Base-by-base conservation (phyloP, 169 alveolate genomes). In the Cryptosporidium sp. region DNA sequence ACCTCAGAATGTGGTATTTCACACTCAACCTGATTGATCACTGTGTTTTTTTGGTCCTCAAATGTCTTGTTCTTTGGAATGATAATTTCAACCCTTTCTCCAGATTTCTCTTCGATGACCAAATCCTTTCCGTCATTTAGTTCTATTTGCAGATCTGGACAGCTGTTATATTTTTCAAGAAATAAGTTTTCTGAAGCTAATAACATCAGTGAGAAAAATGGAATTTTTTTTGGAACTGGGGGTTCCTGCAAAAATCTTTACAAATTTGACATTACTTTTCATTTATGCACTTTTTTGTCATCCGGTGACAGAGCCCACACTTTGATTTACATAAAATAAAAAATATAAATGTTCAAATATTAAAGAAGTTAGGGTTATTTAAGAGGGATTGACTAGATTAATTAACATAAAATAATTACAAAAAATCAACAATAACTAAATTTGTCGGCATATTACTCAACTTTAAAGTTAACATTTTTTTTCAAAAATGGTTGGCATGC, bases 241-340 rank as follows among this genome's bases (percentile, higher is more conserved):
- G 14, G 18, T 65, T 65, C 18, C 31, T 16, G 33, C 14, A 37
- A n/a, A 37, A 65, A 37, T 65, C 43, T 33, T 71, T 50, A 39
- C 61, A 50, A 18, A 71, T 29, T 26, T 50, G 69, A 71, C 85
- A 33, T 70, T 29, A 70, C 84, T 70, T 48, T 55, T 71, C 23
- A 71, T 39, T 48, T 43, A 50, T 71, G 61, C 61, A 50, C 67
- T 71, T 55, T 50, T 71, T 55, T 50, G 69, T 43, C 85, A 41
- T 4, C 26, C 12, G 9, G 37, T 50, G 69, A 71, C 85, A 71
- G 67, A 71, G 31, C 85, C 85, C 85, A 71, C 85, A 71, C 85
- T 21, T 16, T 55, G 41, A 31, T 31, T 71, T 55, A 65, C 48
- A 35, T n/a, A 14, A 29, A 35, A 35, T 12, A 65, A 0, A 65